Percentiles rank a stretch among this genome's conserved stretches.
Evolutionary conservation across 1,284 basidiomycete genomes (phyloP).

Genomic region (Chalciporus sp.): DNA sequence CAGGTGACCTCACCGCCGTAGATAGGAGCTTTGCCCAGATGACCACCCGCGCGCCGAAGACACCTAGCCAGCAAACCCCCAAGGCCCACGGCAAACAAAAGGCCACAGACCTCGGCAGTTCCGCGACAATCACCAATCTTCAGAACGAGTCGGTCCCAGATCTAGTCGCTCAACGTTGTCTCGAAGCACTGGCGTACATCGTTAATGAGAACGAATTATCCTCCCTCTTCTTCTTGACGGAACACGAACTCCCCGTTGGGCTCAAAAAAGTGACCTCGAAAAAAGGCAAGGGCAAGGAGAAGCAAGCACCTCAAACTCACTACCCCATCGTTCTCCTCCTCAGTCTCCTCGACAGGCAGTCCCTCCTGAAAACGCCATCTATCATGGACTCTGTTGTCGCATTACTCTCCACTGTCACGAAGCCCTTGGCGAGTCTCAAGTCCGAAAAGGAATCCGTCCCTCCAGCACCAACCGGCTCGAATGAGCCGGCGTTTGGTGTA

Average conservation of each 20-base stretch:
- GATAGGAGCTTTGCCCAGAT: constrained; percentile 95
- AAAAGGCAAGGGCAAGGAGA: constrained; percentile 94
- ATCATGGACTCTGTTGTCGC: constrained; percentile 91
- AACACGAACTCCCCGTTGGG: constrained; percentile 84
- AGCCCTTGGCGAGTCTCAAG: constrained; percentile 71
- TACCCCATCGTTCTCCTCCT: constrained; percentile 90
- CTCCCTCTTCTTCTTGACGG: constrained; percentile 90
- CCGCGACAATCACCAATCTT: constrained; percentile 59
- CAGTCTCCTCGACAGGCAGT: constrained; percentile 82
- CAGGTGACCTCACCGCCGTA: constrained; percentile 88
- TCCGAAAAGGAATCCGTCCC: constrained; percentile 43
- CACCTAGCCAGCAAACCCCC: constrained; percentile 53
- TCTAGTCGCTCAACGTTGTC: constrained; percentile 88
- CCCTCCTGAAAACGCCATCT: constrained; percentile 81
- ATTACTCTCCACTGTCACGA: constrained; percentile 84
- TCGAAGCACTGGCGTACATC: constrained; percentile 87
- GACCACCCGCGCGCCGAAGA: constrained; percentile 73
- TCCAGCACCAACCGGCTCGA: constrained; percentile 23
- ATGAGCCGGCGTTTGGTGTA: constrained; percentile 15
- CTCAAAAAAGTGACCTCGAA: constrained; percentile 69
- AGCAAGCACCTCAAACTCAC: constrained; percentile 76
- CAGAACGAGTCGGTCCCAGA: constrained; percentile 88
- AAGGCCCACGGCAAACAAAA: constrained; percentile 76
- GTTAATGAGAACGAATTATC: constrained; percentile 83
- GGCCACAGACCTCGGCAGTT: constrained; percentile 53